Base-by-base conservation (phyloP, 2,329 filamentous ascomycete genomes). In the Ceratocystis destructans region DNA sequence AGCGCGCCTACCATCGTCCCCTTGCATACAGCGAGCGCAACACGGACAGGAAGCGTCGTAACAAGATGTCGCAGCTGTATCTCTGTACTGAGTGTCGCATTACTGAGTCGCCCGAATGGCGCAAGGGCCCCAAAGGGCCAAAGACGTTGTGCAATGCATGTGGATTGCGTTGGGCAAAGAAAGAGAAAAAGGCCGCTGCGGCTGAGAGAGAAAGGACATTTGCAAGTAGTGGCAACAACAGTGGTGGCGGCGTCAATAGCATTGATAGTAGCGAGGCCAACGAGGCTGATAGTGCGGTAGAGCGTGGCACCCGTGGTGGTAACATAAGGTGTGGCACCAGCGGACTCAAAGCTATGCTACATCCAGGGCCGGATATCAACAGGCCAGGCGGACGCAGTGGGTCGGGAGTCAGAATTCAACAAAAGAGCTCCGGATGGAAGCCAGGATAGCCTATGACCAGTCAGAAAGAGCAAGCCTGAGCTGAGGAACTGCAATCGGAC, bases 81-180 rank as follows among this genome's bases (percentile, higher is more conserved):
- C 90, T 96, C 46, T 97, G 93, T 75, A 93, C 90, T 1, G 93
- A 96, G 75, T 97, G 93, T 76, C 92, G 93, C 79, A 96, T 90
- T 0, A 81, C 95, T 50, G 92, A 96, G 73, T 96, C 90, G 17
- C 93, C 93, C 0, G 93, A 97, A 78, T 97, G 93, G 93, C 83
- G 93, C 69, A 96, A 96, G 75, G 93, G 93, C 0, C 93, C 93
- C 0, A 90, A 84, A 69, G 93, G 93, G 1, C 92, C 92, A 1
- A 96, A 97, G 76, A 96, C 93, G 7, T 78, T 97, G 12, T 97
- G 93, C 76, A 97, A 97, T 77, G 93, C 93, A 6, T 97, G 93
- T 73, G 93, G 93, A 46, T 77, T 88, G 37, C 79, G 85, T 64
- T 88, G 85, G 85, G 85, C 85, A 17, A 85, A 89, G 83, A 91